Evolutionary conservation across 228 moss, liverwort and hornwort species (phyloP).

Genomic region (Sphagnum fallax): DNA sequence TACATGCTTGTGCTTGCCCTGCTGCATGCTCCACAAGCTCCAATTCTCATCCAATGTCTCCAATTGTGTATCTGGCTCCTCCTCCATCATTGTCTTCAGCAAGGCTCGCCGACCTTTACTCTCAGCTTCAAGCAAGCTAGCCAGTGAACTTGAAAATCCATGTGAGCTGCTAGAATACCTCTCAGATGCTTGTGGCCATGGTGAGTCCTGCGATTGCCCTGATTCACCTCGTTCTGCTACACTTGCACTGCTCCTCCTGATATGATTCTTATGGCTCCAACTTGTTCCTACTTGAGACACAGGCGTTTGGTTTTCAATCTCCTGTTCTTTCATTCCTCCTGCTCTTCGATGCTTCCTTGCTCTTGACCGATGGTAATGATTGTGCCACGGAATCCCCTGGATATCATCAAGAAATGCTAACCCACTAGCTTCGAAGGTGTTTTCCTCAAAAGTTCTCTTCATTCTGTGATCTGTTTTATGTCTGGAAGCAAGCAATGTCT

Average conservation of each 20-base stretch:
- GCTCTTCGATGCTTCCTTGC: too few species aligned
- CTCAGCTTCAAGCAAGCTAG: too few species aligned
- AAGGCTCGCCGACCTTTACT: conserved; percentile 1
- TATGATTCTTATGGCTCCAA: conserved; percentile 13
- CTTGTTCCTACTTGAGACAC: too few species aligned
- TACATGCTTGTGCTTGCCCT: conserved; percentile 10
- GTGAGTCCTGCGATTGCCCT: conserved; percentile 20
- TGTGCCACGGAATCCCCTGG: too few species aligned
- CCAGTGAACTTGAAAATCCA: too few species aligned
- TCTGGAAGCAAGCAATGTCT: background rate
- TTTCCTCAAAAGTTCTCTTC: background rate
- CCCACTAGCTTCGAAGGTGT: background rate
- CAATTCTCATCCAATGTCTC: conserved; percentile 18
- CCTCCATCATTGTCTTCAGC: conserved; percentile 31
- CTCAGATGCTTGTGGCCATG: background rate
- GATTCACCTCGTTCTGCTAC: conserved; percentile 8
- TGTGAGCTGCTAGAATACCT: too few species aligned
- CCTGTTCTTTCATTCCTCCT: too few species aligned
- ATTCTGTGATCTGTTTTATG: conserved; percentile 11
- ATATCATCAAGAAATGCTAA: background rate
- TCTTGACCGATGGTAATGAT: too few species aligned
- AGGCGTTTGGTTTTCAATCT: too few species aligned
- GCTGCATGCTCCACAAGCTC: conserved; percentile 4
- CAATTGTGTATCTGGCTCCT: conserved; percentile 21
- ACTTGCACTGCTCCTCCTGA: conserved; percentile 5